These are phyloP conservation scores for Populus ilicifolia DNA, from an alignment of 345 rosid genomes.

Conservation along the genomic window DNA sequence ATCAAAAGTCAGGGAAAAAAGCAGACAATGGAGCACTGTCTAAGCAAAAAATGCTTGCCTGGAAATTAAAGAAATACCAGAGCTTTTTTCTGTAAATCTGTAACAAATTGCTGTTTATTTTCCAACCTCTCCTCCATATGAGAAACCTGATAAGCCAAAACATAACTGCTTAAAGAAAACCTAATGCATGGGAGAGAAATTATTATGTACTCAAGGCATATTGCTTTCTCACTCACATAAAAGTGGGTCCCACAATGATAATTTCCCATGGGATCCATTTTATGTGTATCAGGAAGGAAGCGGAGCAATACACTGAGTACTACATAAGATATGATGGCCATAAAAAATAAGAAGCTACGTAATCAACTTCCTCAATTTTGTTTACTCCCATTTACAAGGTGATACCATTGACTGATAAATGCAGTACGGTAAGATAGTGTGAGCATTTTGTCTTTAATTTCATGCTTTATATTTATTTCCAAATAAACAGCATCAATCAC, in stretches of 20 bases:
- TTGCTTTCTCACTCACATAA: no score
- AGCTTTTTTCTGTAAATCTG: slow-evolving; percentile 55
- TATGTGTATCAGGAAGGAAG: no score
- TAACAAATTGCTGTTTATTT: slow-evolving; percentile 44
- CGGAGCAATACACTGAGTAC: no score
- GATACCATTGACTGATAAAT: neutral
- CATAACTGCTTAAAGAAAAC: no score
- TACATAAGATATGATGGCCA: no score
- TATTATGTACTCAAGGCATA: no score
- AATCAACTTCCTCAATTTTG: neutral
- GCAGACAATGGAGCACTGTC: no score
- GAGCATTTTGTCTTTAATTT: no score
- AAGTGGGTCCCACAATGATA: no score
- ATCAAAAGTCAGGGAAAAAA: neutral
- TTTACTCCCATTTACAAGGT: neutral
- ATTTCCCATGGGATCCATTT: no score
- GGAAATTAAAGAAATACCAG: slow-evolving; percentile 39
- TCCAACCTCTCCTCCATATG: slow-evolving; percentile 46
- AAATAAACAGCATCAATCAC: no score
- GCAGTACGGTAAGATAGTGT: neutral
- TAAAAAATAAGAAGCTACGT: neutral
- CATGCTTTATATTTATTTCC: neutral
- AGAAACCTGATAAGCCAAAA: slow-evolving; percentile 41
- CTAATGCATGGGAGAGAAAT: no score
- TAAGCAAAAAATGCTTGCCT: neutral